Evolutionary conservation across 768 basidiomycete species (phyloP), one percentile per base, ranked within the genome.

Genomic region (Glaciozyma antarctica): DNA sequence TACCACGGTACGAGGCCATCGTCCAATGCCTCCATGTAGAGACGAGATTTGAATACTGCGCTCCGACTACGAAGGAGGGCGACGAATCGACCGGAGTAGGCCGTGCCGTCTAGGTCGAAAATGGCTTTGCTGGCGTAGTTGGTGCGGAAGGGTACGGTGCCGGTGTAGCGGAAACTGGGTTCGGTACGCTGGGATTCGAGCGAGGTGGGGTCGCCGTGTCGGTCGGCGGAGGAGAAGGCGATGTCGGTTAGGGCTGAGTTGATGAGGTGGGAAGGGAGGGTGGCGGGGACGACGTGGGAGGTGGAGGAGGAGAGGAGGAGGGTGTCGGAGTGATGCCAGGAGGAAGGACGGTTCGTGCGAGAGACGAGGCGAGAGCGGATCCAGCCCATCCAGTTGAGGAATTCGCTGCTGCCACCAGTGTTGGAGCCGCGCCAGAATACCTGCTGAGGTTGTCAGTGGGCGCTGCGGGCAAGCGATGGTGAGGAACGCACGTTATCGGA

Each of bases 391-490:
- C 53, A 65, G 47, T 48, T 41, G 44, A 64, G 58, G 16, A 45
- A 58, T 32, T 30, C 19, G 21, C 52, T 47, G 24, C 54, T 38
- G 1, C 64, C 64, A 47, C 64, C 64, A 21, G 64, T 65, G 54
- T 65, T 65, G 52, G 54, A 43, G 1, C 64, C 64, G 49, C 64
- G 59, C 64, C 64, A 65, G 64, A 49, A 65, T 19, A 65, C 24
- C 64, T 61, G 34, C 15, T 26, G n/a, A 47, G 7, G 30, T 19
- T 16, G 28, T 58, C 43, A 58, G 45, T 8, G 17, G 15, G 13
- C 26, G 22, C 15, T 1, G 21, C 3, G 19, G 2, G 30, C 1
- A 43, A 15, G 41, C 5, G 10, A 58, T 19, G 12, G 17, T 7
- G 17, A 16, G 24, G 6, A 16, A 26, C 64, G 26, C 38, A 65